Base-by-base conservation (phyloP, 495 filamentous ascomycete genomes). In the Neurospora sp. region DNA sequence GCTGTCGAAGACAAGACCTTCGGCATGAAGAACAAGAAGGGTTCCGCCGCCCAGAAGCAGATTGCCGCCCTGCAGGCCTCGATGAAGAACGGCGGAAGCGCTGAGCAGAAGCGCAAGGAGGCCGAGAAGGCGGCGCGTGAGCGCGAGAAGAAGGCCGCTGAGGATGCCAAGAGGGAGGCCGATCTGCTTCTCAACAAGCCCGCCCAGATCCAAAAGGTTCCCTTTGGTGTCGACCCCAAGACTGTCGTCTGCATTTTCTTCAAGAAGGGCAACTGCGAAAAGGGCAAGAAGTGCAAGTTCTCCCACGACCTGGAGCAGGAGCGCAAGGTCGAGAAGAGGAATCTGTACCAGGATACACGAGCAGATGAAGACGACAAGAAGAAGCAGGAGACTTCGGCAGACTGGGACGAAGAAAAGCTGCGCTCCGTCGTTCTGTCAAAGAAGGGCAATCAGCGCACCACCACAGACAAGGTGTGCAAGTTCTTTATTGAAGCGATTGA, bases 21-120 rank as follows among this genome's bases (percentile, higher is more conserved):
- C 87, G 96, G 96, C 76, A 97, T 99, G 94, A 99, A 99, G 86
- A 99, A 99, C 80, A 98, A 99, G 90, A 98, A 97, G 89, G 96
- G 96, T 75, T 90, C 88, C 69, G 90, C 88, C 68, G 94, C 93
- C 73, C 93, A 97, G 85, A 96, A 91, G 79, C 88, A 92, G 73
- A 98, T 99, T 73, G 91, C 91, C 72, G 91, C 92, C 76, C 84
- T 99, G 74, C 83, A 91, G 76, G 87, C 89, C 44, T 90, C 93
- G 78, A 88, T 89, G 70, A 87, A 89, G 72, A 84, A 87, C 68
- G 90, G 89, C 79, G 92, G 94, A 70, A 90, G 86, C 18, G 88
- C 92, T 66, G 94, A 97, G 72, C 89, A 94, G 81, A 99, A 97
- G 85, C 84, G 84, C 73, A 97, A 93, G 82, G 92, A 91, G 37